Base-by-base conservation (phyloP, 208 protist genomes). In the Leishmania arabica region DNA sequence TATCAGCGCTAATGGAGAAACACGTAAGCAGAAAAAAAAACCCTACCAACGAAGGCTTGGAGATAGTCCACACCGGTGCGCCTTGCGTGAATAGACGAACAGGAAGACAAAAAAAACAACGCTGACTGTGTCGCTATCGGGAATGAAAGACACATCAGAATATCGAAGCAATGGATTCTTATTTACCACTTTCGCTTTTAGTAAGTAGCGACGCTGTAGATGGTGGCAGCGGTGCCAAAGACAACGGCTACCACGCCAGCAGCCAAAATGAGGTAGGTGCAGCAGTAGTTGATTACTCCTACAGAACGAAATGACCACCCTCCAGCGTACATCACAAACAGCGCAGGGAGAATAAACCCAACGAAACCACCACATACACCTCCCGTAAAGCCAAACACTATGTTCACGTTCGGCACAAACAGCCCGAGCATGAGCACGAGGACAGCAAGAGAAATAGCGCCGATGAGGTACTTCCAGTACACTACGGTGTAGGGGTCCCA, bases 341-440 rank as follows among this genome's bases (percentile, higher is more conserved):
- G 85, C 0, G 93, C 85, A 31, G 93, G 93, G 19, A 95, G 83
- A 47, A 95, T 90, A 47, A 96, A 96, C 62, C 88, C 91, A 31
- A 95, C 51, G 37, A 86, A 88, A 1, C 89, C 89, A 9, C 89
- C 91, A 56, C 77, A 89, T 24, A 95, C 56, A 31, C 87, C 83
- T 17, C 93, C 93, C 31, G 85, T 72, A 64, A 96, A 83, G 6
- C 86, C 89, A 76, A 96, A 95, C 5, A 95, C 92, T 51, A 93
- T 89, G 54, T 88, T 91, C 13, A 96, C 85, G 45, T 91, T 89
- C 4, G 91, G 91, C 70, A 96, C 86, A 49, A 93, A 91, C 1
- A 95, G 75, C 31, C 89, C 93, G 6, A 81, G 72, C 15, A 95
- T 79, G 47, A 95, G 90, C 7, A 81, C 78, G 15, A 82, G 21